phyloP scores from a whole-genome alignment of 202 grass and related monocot genomes.

The Brachypodium distachyon region DNA sequence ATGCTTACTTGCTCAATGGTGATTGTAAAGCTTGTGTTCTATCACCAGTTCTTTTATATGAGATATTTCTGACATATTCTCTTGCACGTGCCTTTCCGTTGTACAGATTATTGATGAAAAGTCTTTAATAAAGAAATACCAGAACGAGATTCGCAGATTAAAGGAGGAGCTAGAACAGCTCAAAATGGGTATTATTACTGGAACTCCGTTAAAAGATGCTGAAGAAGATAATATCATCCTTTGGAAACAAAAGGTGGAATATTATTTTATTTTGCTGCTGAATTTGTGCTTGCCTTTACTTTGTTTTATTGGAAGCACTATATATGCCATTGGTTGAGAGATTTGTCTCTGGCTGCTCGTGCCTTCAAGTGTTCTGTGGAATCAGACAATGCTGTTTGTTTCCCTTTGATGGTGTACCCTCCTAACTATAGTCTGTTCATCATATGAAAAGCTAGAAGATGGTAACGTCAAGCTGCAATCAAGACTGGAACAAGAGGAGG shows the following conservation, averaged over 20 bases:
- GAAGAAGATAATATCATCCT: constrained; percentile 83
- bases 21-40: constrained; percentile 12
- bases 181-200: constrained; percentile 91
- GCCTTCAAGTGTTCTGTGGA: constrained; percentile 1
- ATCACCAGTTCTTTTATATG: neutral
- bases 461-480: constrained; percentile 97
- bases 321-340: neutral
- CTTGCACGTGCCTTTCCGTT: constrained; percentile 23
- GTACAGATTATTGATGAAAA: constrained; percentile 98
- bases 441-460: constrained; percentile 82
- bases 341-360: neutral
- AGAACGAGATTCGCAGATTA: constrained; percentile 90
- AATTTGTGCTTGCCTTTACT: neutral
- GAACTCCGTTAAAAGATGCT: constrained; percentile 56
- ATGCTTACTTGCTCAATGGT: constrained; percentile 11
- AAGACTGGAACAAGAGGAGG: constrained; percentile 97
- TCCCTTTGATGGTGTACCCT: neutral
- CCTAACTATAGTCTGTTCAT: constrained; percentile 36
- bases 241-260: constrained; percentile 86
- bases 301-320: neutral
- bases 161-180: constrained; percentile 94
- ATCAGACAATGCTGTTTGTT: constrained; percentile 4
- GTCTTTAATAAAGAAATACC: constrained; percentile 99
- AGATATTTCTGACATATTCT: constrained; percentile 25
- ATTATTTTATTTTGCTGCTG: constrained; percentile 15